A percentile compares a stretch with the other conserved stretches of the same genome.
Evolutionary conservation across 2,329 filamentous ascomycete species (phyloP).

Genomic region (Epichloe baconii): DNA sequence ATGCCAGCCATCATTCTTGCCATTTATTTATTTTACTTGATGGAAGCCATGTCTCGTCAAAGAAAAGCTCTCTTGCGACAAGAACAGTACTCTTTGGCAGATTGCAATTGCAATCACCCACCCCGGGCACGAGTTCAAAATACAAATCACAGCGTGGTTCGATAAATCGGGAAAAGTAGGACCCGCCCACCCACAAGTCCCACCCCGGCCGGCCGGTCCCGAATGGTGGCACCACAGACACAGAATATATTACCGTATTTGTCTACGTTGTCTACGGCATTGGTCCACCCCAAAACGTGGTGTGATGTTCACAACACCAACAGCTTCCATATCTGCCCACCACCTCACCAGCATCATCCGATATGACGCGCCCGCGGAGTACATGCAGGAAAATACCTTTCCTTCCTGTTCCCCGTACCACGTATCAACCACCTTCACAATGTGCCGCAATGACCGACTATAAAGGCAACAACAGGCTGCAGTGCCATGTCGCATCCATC

Average conservation of each 20-base stretch:
- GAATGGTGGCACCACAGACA: conserved; percentile 2
- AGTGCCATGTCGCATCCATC: too few relatives aligned
- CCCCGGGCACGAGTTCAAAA: background rate
- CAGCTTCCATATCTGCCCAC: conserved; percentile 3
- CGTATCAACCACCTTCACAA: too few relatives aligned
- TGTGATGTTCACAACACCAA: conserved; percentile 1
- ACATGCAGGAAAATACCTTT: background rate
- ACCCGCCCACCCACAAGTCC: background rate
- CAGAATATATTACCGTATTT: too few relatives aligned
- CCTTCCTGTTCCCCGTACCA: too few relatives aligned
- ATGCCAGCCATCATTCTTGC: too few relatives aligned
- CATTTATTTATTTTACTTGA: background rate
- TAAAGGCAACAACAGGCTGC: too few relatives aligned
- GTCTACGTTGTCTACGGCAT: background rate
- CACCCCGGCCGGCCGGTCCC: background rate
- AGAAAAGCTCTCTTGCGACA: too few relatives aligned
- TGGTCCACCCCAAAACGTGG: background rate
- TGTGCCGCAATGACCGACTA: too few relatives aligned
- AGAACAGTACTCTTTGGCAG: too few relatives aligned
- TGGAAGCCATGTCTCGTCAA: too few relatives aligned
- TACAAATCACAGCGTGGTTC: background rate
- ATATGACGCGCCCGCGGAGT: too few relatives aligned
- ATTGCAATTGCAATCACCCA: too few relatives aligned
- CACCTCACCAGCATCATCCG: background rate
- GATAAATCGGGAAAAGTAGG: conserved; percentile 2